These are phyloP conservation scores for Tylopilus subfusipes DNA, from an alignment of 768 basidiomycete species.

Conservation along the genomic window DNA sequence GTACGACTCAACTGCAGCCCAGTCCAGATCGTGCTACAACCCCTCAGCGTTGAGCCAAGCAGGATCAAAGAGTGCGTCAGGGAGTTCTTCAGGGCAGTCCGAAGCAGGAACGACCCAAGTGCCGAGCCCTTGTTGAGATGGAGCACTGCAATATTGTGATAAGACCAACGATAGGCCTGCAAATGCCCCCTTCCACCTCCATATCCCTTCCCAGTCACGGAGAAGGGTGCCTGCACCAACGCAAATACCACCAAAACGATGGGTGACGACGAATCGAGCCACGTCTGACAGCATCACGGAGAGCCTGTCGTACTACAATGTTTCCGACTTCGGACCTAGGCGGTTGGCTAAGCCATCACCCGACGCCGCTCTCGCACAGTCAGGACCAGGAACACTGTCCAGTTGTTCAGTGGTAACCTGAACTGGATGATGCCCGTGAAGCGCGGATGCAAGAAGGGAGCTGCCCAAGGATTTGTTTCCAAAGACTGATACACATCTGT, in stretches of 20 bases:
- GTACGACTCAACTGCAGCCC: slow-evolving; percentile 79
- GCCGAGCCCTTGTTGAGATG: not conserved
- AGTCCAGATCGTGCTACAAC: slow-evolving; percentile 38
- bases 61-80: not conserved
- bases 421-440: slow-evolving; percentile 93
- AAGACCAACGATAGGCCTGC: slow-evolving; percentile 96
- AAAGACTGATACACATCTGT: slow-evolving; percentile 81
- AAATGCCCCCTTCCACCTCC: slow-evolving; percentile 39
- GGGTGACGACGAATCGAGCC: slow-evolving; percentile 25
- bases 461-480: slow-evolving; percentile 82
- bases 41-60: not conserved
- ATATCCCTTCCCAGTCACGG: not conserved
- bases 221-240: not conserved
- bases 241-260: slow-evolving; percentile 66
- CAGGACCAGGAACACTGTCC: slow-evolving; percentile 51
- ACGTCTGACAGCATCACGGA: not conserved
- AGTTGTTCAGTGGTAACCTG: slow-evolving; percentile 92
- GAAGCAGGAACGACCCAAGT: not conserved
- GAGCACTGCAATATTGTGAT: slow-evolving; percentile 69
- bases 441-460: slow-evolving; percentile 88
- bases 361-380: slow-evolving; percentile 17
- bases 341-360: slow-evolving; percentile 36
- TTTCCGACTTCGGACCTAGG: slow-evolving; percentile 54
- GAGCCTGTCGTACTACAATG: slow-evolving; percentile 22
- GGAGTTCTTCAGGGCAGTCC: not conserved